phyloP scores from a whole-genome alignment of 2,329 filamentous ascomycete species.

The Hypoxylon sp. region DNA sequence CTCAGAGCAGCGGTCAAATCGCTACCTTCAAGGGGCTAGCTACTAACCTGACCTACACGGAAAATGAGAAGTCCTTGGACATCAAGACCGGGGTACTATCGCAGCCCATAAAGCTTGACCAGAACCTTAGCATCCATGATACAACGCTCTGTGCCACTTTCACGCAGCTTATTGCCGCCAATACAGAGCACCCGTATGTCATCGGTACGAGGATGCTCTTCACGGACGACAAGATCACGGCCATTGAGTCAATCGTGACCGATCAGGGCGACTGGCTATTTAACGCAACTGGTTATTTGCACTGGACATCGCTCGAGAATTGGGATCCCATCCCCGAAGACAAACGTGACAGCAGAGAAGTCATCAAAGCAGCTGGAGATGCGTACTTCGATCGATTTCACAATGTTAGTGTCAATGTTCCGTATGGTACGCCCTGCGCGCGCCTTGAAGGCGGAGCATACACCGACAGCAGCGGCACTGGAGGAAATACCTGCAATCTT shows the following conservation, averaged over 20 bases:
- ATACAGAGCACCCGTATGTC: slow-evolving; percentile 50
- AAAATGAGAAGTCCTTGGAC: slow-evolving; percentile 50
- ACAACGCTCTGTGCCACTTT: slow-evolving; percentile 54
- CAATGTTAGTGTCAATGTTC: slow-evolving; percentile 41
- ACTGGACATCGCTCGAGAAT: slow-evolving; percentile 46
- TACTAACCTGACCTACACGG: slow-evolving; percentile 46
- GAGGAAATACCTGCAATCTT: slow-evolving; percentile 44
- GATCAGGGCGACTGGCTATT: slow-evolving; percentile 50
- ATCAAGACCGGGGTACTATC: slow-evolving; percentile 45
- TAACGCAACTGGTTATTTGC: slow-evolving; percentile 45
- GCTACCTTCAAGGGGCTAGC: slow-evolving; percentile 18
- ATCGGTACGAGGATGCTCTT: slow-evolving; percentile 50
- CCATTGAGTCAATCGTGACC: slow-evolving; percentile 49
- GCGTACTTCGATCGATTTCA: slow-evolving; percentile 48
- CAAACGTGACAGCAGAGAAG: slow-evolving; percentile 43
- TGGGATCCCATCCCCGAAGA: slow-evolving; percentile 49
- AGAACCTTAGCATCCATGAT: slow-evolving; percentile 52
- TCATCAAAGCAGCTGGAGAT: slow-evolving; percentile 48
- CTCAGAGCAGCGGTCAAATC: slow-evolving; percentile 41
- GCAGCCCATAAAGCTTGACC: slow-evolving; percentile 50
- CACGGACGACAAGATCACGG: slow-evolving; percentile 39
- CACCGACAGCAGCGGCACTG: slow-evolving; percentile 36
- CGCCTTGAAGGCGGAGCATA: slow-evolving; percentile 49
- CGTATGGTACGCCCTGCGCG: slow-evolving; percentile 46
- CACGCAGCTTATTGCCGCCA: slow-evolving; percentile 56